phyloP scores from a whole-genome alignment of 2,329 filamentous ascomycete genomes.

The Karstenula rhodostoma region DNA sequence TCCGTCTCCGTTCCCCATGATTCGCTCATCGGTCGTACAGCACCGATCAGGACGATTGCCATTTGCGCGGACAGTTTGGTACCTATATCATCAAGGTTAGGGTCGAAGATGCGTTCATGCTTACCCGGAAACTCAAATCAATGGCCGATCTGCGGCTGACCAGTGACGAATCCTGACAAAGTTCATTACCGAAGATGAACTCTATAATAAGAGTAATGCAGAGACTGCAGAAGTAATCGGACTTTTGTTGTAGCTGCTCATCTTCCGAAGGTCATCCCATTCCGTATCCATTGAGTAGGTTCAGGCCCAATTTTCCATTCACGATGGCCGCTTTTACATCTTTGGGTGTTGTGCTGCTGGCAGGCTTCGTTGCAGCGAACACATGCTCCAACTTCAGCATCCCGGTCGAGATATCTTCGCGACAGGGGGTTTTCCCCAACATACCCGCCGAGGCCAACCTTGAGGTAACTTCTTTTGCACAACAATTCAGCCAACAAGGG shows the following conservation, averaged over 20 bases:
- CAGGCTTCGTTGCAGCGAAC: slow-evolving; percentile 31
- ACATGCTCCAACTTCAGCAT: slow-evolving; percentile 63
- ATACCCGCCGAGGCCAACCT: slow-evolving; percentile 60
- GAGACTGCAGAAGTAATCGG: not conserved
- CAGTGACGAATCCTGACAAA: not conserved
- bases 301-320: not conserved
- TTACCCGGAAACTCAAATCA: not conserved
- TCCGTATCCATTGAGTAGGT: not conserved
- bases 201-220: not conserved
- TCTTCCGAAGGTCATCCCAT: not conserved
- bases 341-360: slow-evolving; percentile 27
- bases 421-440: slow-evolving; percentile 63
- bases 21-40: not conserved
- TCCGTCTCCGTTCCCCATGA: not conserved
- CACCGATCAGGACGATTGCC: not conserved
- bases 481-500: slow-evolving; percentile 60
- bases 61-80: not conserved
- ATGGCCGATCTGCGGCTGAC: not conserved
- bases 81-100: not conserved
- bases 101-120: not conserved
- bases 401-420: slow-evolving; percentile 62
- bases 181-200: not conserved
- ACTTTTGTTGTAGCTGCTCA: not conserved
- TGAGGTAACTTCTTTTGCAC: slow-evolving; percentile 65
- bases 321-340: not conserved